These are phyloP conservation scores for Trametes villosa DNA, from an alignment of 768 basidiomycete species.

Conservation along the genomic window DNA sequence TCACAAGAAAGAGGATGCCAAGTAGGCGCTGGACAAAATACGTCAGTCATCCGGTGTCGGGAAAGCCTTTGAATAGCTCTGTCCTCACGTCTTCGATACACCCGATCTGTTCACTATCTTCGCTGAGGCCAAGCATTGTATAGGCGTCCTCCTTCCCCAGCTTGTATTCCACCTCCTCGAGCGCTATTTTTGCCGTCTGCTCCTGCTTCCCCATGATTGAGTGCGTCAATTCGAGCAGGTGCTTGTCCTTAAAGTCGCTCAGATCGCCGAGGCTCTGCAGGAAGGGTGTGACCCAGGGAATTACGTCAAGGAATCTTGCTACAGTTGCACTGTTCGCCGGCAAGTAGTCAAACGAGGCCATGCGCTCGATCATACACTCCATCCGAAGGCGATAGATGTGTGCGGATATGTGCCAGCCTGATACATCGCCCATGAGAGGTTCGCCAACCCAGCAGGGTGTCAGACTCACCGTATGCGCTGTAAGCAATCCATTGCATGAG, in stretches of 20 bases:
- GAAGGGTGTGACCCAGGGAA: not conserved
- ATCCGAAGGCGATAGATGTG: constrained; percentile 2
- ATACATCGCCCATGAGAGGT: not conserved
- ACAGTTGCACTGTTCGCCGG: not conserved
- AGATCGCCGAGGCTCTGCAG: not conserved
- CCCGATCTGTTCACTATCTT: not conserved
- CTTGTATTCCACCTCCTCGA: not conserved
- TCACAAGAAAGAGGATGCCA: not conserved
- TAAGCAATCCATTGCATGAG: constrained; percentile 12
- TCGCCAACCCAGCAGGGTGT: no score
- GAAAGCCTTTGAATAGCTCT: not conserved
- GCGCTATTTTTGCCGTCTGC: not conserved
- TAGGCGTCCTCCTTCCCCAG: not conserved
- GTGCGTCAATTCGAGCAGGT: not conserved
- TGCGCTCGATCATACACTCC: not conserved
- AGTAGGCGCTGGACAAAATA: no score
- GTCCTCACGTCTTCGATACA: not conserved
- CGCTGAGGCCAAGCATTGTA: not conserved
- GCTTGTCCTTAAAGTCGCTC: not conserved
- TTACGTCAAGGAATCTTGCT: not conserved
- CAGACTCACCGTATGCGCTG: not conserved
- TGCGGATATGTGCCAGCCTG: constrained; percentile 1
- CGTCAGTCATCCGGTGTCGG: not conserved
- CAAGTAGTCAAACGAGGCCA: not conserved
- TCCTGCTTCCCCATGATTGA: not conserved